These are phyloP conservation scores for Stenocarpella maydis DNA, from an alignment of 2,329 filamentous ascomycete species.

Conservation along the genomic window DNA sequence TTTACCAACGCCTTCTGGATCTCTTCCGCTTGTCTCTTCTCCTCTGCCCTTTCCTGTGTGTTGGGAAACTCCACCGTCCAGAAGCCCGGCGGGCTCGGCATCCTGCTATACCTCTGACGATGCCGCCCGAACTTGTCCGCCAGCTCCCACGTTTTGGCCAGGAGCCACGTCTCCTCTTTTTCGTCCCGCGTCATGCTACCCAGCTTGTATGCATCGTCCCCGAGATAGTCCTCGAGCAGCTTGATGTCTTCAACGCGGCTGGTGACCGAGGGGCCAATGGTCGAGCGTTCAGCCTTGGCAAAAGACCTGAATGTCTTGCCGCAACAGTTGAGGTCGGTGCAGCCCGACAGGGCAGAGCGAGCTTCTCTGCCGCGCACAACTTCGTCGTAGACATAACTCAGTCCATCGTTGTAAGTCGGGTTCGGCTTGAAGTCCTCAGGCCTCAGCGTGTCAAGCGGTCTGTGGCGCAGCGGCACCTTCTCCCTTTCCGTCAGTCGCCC, in stretches of 20 bases:
- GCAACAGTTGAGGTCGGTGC: constrained; percentile 79
- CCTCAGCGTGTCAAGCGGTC: constrained; percentile 63
- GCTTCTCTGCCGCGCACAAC: constrained; percentile 76
- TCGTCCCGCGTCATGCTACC: constrained; percentile 67
- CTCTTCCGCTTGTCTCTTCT: constrained; percentile 71
- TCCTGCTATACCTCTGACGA: constrained; percentile 75
- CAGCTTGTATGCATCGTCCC: constrained; percentile 66
- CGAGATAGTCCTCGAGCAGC: constrained; percentile 65
- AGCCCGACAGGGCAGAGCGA: constrained; percentile 76
- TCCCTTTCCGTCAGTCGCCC: constrained; percentile 23
- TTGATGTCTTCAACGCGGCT: constrained; percentile 52
- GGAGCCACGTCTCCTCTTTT: constrained; percentile 71
- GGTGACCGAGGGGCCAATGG: constrained; percentile 46
- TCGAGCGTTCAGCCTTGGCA: constrained; percentile 59
- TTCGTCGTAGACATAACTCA: constrained; percentile 76
- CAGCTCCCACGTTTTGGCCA: constrained; percentile 77
- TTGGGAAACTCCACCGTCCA: constrained; percentile 91
- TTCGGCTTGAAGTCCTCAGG: constrained; percentile 86
- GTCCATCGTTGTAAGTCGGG: constrained; percentile 73
- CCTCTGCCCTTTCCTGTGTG: constrained; percentile 79
- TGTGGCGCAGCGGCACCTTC: constrained; percentile 58
- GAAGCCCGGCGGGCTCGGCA: constrained; percentile 82
- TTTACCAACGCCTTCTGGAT: constrained; percentile 71
- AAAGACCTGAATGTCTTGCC: constrained; percentile 75
- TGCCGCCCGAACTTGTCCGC: constrained; percentile 82